Evolutionary conservation across 2,329 filamentous ascomycete species (phyloP).

Genomic region (Corinectria fuckeliana): DNA sequence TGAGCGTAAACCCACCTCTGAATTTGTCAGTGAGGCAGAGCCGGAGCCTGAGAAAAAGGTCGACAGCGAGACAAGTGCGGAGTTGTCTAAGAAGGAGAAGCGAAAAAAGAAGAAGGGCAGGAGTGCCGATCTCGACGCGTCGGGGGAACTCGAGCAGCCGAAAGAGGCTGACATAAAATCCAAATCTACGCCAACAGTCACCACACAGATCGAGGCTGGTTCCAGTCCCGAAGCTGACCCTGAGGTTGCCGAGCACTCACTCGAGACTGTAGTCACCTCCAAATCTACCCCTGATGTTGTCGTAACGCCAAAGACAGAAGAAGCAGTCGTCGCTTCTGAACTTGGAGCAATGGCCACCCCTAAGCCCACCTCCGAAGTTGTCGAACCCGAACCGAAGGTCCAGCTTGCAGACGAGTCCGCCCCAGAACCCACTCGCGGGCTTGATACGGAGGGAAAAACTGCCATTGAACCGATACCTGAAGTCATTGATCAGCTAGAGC

Average conservation of each 20-base stretch:
- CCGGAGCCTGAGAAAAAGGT: background rate
- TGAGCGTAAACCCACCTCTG: background rate
- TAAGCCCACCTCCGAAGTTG: background rate
- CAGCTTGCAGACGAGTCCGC: background rate
- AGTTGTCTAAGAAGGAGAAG: conserved; percentile 2
- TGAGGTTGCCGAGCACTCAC: background rate
- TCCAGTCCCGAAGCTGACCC: background rate
- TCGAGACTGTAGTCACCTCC: background rate
- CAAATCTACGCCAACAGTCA: background rate
- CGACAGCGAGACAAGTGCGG: background rate
- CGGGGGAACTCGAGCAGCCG: background rate
- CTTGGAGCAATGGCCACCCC: background rate
- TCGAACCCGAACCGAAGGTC: background rate
- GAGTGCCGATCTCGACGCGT: background rate
- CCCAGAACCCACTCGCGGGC: background rate
- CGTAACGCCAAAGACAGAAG: background rate
- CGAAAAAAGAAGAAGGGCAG: conserved; percentile 24
- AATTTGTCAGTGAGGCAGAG: background rate
- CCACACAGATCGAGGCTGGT: background rate
- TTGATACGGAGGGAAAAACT: background rate
- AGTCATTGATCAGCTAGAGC: background rate
- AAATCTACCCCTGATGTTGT: background rate
- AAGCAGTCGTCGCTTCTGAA: background rate
- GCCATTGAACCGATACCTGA: background rate
- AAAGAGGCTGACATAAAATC: background rate